phyloP scores from a whole-genome alignment of 2,329 filamentous ascomycete species.

The Claviceps sp. region DNA sequence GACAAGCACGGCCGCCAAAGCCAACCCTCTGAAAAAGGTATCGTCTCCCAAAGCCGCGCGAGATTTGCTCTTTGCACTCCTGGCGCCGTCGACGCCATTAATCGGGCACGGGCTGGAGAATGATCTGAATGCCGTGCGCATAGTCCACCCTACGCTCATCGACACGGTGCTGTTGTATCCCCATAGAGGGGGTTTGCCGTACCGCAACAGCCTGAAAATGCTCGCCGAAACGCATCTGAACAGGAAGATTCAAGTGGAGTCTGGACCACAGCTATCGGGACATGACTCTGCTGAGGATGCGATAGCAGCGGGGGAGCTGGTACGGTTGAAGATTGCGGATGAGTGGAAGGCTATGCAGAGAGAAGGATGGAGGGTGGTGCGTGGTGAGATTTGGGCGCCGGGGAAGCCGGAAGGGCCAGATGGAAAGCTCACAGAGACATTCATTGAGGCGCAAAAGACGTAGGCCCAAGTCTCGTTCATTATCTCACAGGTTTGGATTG shows the following conservation, averaged over 20 bases:
- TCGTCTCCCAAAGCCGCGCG: slow-evolving; percentile 63
- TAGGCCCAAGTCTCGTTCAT: background rate
- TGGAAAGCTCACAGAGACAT: slow-evolving; percentile 22
- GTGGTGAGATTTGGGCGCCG: slow-evolving; percentile 33
- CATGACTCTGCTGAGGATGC: slow-evolving; percentile 94
- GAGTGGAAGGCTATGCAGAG: slow-evolving; percentile 55
- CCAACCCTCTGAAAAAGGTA: slow-evolving; percentile 51
- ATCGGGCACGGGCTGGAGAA: slow-evolving; percentile 94
- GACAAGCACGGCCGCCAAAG: slow-evolving; percentile 8
- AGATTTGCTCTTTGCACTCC: slow-evolving; percentile 58
- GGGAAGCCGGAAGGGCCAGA: slow-evolving; percentile 9
- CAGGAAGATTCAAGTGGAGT: slow-evolving; percentile 65
- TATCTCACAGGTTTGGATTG: background rate
- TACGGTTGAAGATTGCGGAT: slow-evolving; percentile 54
- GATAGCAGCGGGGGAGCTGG: slow-evolving; percentile 74
- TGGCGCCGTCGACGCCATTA: slow-evolving; percentile 66
- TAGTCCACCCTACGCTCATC: slow-evolving; percentile 74
- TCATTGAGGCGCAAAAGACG: slow-evolving; percentile 18
- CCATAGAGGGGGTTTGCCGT: slow-evolving; percentile 61
- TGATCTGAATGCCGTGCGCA: slow-evolving; percentile 72
- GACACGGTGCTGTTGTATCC: slow-evolving; percentile 81
- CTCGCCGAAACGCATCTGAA: slow-evolving; percentile 59
- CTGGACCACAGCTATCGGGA: slow-evolving; percentile 36
- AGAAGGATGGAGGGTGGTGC: slow-evolving; percentile 52
- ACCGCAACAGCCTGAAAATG: slow-evolving; percentile 62